Evolutionary conservation across 129 eudicot genomes (phyloP), one percentile per base, ranked within the genome.

Genomic region (Logfia minima): DNA sequence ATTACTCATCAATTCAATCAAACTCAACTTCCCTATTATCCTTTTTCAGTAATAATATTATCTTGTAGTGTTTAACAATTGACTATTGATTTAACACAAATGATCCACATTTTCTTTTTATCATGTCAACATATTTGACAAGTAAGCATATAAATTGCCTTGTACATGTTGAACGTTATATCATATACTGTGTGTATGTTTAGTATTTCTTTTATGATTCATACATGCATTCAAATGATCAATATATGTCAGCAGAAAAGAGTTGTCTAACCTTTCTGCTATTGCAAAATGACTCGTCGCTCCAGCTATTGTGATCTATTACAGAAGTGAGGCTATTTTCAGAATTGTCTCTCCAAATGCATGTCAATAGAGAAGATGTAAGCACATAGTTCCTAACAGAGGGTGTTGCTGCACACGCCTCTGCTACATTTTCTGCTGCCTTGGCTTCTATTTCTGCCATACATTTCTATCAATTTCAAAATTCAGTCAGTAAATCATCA

Each of bases 361-460:
- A 92, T 60, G 97, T 75, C 79, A 89, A 66, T 29, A 92, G 88
- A 23, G 96, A 89, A 2, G 97, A 92, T 37, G 97, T 92, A 71
- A 92, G 82, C 71, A 92, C 88, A 56, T 89, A 92, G 39, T 77
- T 75, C 48, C 94, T 85, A 56, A 92, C 86, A 1, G 95, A 87
- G 4, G 85, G 55, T 0, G 92, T 82, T 29, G 63, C 77, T 65
- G 92, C 95, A 78, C 92, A 92, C 1, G 92, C 97, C 39, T 84
- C 87, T 8, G 83, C 80, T 51, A 92, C 87, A 77, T 85, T 89
- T 81, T 87, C 84, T 19, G 84, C 86, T 56, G 86, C 89, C 68
- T 65, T 89, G 64, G 85, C 92, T 83, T 92, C 96, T 35, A 89
- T 76, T 68, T 87, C 92, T n/a, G 79, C 90, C 97, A 89, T 92